Conservation (phyloP, 768 basidiomycete species). For the Phlebiopsis flavidoalba region DNA sequence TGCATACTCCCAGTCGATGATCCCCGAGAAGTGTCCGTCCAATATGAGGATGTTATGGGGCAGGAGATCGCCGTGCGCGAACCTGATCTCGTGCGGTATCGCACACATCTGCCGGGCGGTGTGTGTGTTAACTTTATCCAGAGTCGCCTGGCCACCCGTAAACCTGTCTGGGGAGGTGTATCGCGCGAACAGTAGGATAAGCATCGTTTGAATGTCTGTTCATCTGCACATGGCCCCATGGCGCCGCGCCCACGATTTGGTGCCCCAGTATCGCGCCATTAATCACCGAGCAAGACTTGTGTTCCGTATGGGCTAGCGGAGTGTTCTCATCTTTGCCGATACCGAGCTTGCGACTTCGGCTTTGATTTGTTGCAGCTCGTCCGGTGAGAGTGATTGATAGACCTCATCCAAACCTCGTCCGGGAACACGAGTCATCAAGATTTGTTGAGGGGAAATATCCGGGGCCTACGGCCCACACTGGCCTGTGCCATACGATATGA, state of each 20-base stretch:
- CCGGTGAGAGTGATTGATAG: neutral
- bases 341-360: neutral
- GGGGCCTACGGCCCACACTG: too few relatives aligned
- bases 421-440: constrained; percentile 2
- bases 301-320: neutral
- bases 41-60: constrained; percentile 2
- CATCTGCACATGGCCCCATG: neutral
- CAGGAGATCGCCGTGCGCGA: constrained; percentile 8
- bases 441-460: neutral
- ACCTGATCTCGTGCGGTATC: neutral
- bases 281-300: neutral
- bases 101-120: neutral
- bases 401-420: neutral
- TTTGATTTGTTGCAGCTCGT: neutral
- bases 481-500: neutral
- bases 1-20: constrained; percentile 9
- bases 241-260: neutral
- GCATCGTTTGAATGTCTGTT: neutral
- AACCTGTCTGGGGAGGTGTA: too few relatives aligned
- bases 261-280: neutral
- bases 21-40: constrained; percentile 4
- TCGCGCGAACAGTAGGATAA: neutral
- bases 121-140: neutral
- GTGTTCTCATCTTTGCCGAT: neutral
- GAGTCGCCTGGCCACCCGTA: neutral